Base-by-base conservation (phyloP, 257 asterid species). In the Scutellaria baicalensis region DNA sequence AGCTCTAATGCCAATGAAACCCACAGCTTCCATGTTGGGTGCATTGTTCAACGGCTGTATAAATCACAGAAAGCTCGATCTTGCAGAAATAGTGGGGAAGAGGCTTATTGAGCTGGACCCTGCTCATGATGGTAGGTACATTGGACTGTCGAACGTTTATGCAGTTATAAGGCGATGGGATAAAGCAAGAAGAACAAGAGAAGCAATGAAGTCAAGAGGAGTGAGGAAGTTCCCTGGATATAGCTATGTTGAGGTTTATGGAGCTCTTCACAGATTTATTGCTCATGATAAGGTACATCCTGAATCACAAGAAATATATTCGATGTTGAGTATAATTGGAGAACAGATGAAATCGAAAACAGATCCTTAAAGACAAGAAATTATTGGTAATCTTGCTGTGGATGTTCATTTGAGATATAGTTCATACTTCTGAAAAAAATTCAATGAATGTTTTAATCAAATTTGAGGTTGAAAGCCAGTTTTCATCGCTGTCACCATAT, bases 111-210 rank as follows among this genome's bases (percentile, higher is more conserved):
- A 89, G 36, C 39, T 89, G 82, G 89, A 91, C 35, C 91, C 93
- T 21, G 70, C 43, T 58, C 88, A 86, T 39, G 96, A 89, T 58
- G 95, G 97, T 10, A 79, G 95, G 64, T 91, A 91, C 6, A 45
- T 91, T 11, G 95, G 97, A n/a, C 50, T 91, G 11, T 84, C 96
- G 2, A 91, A 91, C 44, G 89, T 68, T 57, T 91, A 89, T 63
- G 95, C 95, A 0, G 80, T 75, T 8, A 78, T 57, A 23, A 83
- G 77, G 78, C 81, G 86, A 4, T 91, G 93, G 94, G 88, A 77
- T 3, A 77, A 91, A 66, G 89, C 93, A 9, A 81, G 77, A 76
- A 82, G 81, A 48, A 73, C 74, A 48, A 83, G 97, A 59, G 86
- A 82, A 68, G 78, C 68, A 31, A 91, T 91, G 96, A 91, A 87